phyloP scores from a whole-genome alignment of 352 stramenopile genomes.

The Aphanomyces invadans region DNA sequence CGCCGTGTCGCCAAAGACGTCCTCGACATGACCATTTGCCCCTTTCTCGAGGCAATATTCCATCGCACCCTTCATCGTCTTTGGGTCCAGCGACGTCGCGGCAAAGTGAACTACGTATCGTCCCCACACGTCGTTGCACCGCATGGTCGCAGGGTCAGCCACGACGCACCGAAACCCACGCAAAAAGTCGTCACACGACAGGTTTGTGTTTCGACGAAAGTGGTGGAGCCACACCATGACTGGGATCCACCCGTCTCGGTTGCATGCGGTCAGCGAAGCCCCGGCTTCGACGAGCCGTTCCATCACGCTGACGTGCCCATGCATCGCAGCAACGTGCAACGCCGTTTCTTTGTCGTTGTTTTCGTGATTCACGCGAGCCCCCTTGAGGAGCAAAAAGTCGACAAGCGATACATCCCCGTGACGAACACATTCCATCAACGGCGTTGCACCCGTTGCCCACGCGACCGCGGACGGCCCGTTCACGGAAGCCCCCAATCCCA shows the following conservation, averaged over 20 bases:
- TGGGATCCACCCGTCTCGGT: slow-evolving; percentile 64
- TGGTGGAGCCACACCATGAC: slow-evolving; percentile 38
- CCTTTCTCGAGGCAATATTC: slow-evolving; percentile 26
- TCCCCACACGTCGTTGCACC: slow-evolving; percentile 46
- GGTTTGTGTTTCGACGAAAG: not conserved
- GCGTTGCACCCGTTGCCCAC: slow-evolving; percentile 70
- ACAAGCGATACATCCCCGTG: slow-evolving; percentile 42
- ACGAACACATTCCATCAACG: slow-evolving; percentile 51
- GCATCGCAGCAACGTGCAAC: slow-evolving; percentile 53
- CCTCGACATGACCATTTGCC: slow-evolving; percentile 27
- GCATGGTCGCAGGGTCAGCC: not conserved
- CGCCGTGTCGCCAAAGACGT: slow-evolving; percentile 60
- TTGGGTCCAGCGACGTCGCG: not conserved
- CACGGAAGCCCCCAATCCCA: slow-evolving; percentile 64
- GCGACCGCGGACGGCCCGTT: slow-evolving; percentile 43
- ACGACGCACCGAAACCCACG: slow-evolving; percentile 1
- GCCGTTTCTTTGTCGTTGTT: slow-evolving; percentile 63
- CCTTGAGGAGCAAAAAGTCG: slow-evolving; percentile 59
- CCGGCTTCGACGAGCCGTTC: slow-evolving; percentile 44
- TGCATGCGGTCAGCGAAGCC: slow-evolving; percentile 50
- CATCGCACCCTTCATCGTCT: slow-evolving; percentile 29
- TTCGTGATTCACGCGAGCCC: slow-evolving; percentile 46
- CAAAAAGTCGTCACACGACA: not conserved
- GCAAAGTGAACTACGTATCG: slow-evolving; percentile 48
- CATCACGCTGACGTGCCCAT: slow-evolving; percentile 43